phyloP scores from a whole-genome alignment of 2,329 filamentous ascomycete genomes.

The Epichloe sp. region DNA sequence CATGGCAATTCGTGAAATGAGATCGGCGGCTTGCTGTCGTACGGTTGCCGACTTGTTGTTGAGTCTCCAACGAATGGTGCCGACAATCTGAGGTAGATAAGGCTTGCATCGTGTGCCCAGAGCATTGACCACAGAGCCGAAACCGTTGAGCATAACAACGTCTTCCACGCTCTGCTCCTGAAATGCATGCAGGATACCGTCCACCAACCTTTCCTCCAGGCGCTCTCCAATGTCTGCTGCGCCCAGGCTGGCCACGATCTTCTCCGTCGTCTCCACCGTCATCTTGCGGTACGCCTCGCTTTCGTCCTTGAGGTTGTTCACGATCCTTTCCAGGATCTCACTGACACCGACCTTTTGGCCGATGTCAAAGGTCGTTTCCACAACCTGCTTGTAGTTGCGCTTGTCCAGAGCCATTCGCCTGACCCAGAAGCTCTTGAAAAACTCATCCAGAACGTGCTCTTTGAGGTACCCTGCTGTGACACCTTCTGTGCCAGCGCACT shows the following conservation, averaged over 20 bases:
- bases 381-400: constrained; percentile 93
- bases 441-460: constrained; percentile 86
- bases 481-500: constrained; percentile 87
- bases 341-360: constrained; percentile 96
- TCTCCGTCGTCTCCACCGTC: constrained; percentile 97
- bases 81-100: constrained; percentile 92
- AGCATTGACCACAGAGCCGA: constrained; percentile 93
- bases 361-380: constrained; percentile 94
- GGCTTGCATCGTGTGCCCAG: constrained; percentile 88
- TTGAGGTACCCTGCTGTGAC: constrained; percentile 92
- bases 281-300: constrained; percentile 97
- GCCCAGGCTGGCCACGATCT: constrained; percentile 83
- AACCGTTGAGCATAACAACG: constrained; percentile 90
- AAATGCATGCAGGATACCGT: constrained; percentile 91
- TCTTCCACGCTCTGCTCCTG: constrained; percentile 97
- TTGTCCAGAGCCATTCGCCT: constrained; percentile 93
- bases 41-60: constrained; percentile 98
- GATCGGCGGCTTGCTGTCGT: constrained; percentile 88
- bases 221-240: constrained; percentile 89
- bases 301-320: constrained; percentile 94
- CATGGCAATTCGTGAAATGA: constrained; percentile 93
- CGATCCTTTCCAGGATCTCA: constrained; percentile 86
- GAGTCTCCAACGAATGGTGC: constrained; percentile 86
- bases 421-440: constrained; percentile 99
- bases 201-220: constrained; percentile 84